phyloP scores from a whole-genome alignment of 1,284 basidiomycete genomes.

The Austroboletus rostrupii region DNA sequence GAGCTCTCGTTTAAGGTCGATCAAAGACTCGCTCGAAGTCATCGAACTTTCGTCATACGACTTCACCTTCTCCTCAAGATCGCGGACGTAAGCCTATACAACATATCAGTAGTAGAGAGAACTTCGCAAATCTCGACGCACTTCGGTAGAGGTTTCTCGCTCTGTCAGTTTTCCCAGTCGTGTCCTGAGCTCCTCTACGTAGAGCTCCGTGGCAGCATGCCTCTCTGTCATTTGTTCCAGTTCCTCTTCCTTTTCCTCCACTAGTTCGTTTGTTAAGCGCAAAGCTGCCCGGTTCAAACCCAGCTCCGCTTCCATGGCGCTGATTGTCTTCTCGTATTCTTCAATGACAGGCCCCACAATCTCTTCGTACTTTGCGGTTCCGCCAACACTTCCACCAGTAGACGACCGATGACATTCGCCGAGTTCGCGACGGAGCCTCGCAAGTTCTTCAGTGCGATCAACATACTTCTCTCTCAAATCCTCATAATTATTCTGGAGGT shows the following conservation, averaged over 20 bases:
- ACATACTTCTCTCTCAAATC: slow-evolving; percentile 80
- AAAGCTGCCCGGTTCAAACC: slow-evolving; percentile 87
- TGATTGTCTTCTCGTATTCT: slow-evolving; percentile 97
- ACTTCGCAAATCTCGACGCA: slow-evolving; percentile 30
- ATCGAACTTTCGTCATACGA: slow-evolving; percentile 74
- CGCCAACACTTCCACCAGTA: slow-evolving; percentile 64
- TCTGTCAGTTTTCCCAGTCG: slow-evolving; percentile 82
- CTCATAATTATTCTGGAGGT: slow-evolving; percentile 80
- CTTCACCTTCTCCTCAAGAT: slow-evolving; percentile 89
- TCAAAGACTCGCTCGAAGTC: slow-evolving; percentile 71
- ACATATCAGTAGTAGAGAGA: slow-evolving; percentile 9
- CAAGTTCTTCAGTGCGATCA: slow-evolving; percentile 84
- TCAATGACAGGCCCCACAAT: slow-evolving; percentile 97
- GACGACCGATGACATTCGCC: slow-evolving; percentile 64
- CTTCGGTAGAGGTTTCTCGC: slow-evolving; percentile 88
- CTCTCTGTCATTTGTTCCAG: slow-evolving; percentile 62
- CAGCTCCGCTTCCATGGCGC: slow-evolving; percentile 91
- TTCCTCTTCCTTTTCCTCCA: slow-evolving; percentile 86
- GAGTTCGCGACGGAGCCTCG: slow-evolving; percentile 69
- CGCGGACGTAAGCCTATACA: slow-evolving; percentile 79
- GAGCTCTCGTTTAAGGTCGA: slow-evolving; percentile 83
- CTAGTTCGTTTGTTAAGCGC: slow-evolving; percentile 85
- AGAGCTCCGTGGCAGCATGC: slow-evolving; percentile 77
- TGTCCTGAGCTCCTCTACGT: slow-evolving; percentile 80
- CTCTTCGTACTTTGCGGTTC: slow-evolving; percentile 84